Evolutionary conservation across 2,329 filamentous ascomycete genomes (phyloP).

Genomic region (Sarocladiaceae sp.): DNA sequence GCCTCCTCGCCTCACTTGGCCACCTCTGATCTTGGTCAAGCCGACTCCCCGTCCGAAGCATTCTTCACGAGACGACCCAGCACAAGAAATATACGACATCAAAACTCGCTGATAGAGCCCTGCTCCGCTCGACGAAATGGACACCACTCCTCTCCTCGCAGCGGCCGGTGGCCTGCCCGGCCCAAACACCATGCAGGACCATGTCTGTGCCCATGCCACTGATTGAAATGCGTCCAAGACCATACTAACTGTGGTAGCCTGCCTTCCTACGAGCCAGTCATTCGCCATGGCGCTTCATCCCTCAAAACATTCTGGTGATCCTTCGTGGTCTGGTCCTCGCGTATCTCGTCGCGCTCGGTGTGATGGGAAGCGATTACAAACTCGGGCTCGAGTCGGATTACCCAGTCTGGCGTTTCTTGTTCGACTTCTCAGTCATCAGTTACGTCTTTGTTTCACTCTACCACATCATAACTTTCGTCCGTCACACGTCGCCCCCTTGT

Average conservation of each 20-base stretch:
- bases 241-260: constrained; percentile 29
- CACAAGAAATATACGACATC: too few species aligned
- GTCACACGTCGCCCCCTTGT: constrained; percentile 16
- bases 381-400: constrained; percentile 32
- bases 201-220: constrained; percentile 19
- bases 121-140: constrained; percentile 18
- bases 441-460: constrained; percentile 38
- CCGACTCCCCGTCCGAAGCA: too few species aligned
- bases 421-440: constrained; percentile 43
- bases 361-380: constrained; percentile 40
- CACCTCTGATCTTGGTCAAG: too few species aligned
- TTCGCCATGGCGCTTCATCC: constrained; percentile 42
- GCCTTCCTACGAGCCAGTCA: constrained; percentile 46
- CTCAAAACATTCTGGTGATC: constrained; percentile 37
- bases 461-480: constrained; percentile 39
- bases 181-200: constrained; percentile 27
- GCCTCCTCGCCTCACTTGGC: too few species aligned
- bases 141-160: constrained; percentile 28
- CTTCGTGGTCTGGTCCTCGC: constrained; percentile 35
- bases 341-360: constrained; percentile 35
- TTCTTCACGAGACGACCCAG: too few species aligned
- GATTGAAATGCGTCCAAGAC: not conserved
- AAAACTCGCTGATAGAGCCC: too few species aligned
- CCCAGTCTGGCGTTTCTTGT: constrained; percentile 35
- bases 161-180: constrained; percentile 23